These are phyloP conservation scores for Colletotrichum sp. DNA, from an alignment of 2,329 filamentous ascomycete genomes.

Conservation along the genomic window DNA sequence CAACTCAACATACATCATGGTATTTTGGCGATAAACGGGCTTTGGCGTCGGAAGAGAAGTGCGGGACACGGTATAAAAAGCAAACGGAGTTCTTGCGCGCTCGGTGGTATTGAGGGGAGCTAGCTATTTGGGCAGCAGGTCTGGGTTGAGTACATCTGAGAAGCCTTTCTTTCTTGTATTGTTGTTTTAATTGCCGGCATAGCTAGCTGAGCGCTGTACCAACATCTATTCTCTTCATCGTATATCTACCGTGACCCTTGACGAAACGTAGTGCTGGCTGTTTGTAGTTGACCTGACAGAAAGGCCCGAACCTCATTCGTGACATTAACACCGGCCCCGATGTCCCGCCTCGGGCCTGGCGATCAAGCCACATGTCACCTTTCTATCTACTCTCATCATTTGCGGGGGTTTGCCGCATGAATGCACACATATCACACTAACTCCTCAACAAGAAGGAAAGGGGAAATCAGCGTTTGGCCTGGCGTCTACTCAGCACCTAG, in stretches of 20 bases:
- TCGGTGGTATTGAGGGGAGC: neutral
- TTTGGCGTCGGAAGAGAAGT: neutral
- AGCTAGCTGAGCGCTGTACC: conserved; percentile 15
- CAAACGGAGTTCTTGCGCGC: conserved; percentile 6
- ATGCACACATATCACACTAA: neutral
- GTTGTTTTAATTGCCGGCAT: conserved; percentile 2
- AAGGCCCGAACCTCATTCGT: neutral
- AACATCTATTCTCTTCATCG: neutral
- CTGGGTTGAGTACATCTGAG: conserved; percentile 12
- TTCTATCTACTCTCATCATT: neutral
- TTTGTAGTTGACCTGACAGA: neutral
- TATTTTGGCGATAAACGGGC: neutral
- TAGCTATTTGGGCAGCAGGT: conserved; percentile 1
- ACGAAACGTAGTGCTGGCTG: neutral
- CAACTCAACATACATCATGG: neutral
- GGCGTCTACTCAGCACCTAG: neutral
- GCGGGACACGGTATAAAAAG: neutral
- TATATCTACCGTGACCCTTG: neutral
- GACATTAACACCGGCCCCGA: neutral
- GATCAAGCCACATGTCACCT: neutral
- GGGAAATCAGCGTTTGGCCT: neutral
- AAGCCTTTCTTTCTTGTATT: conserved; percentile 13
- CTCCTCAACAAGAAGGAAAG: neutral
- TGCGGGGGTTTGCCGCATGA: neutral
- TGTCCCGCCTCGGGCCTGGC: neutral